Evolutionary conservation across 108 stramenopile genomes (phyloP), one percentile per base, ranked within the genome.

Genomic region (Pseudonitzschia multistriata): DNA sequence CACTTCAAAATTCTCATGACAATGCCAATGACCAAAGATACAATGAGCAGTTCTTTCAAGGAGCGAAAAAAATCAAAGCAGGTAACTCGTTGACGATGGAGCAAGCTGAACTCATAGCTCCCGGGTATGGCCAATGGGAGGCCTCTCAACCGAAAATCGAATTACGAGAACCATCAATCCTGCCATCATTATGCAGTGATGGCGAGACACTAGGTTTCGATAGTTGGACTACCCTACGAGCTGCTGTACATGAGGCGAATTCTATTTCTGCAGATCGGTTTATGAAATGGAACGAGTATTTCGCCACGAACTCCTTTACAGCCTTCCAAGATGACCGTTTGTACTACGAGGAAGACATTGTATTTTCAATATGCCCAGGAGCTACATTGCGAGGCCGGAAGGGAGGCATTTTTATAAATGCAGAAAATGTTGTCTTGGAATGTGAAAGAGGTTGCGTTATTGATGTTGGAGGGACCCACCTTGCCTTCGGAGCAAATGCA

Each of bases 401-500:
- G 39, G 83, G 74, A 35, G 72, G 87, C 8, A 85, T 91, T 19
- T 89, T 81, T 74, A 80, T 94, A 56, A 90, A 94, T 78, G 87
- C 93, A 13, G 88, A 89, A 63, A 90, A 94, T 53, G 70, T 91
- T 29, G 74, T 79, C 27, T 80, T 94, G 42, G 79, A 90, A 76
- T 94, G 93, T 55, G 65, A 78, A 7, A 70, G 49, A 28, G 19
- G 34, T 19, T 94, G 90, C 62, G 68, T 67, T 49, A 55, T 84
- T 61, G 80, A 89, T 70, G 78, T 85, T 27, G 67, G 74, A 1
- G 88, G 86, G 1, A 88, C 89, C 0, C 93, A 94, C 55, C 74
- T 94, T 21, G 75, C 79, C 52, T 94, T 94, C 78, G 93, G 93
- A 13, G 89, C 88, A 11, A 81, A 89, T 56, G 89, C 93, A 22